Percentiles rank a stretch among this genome's conserved stretches.
These are phyloP conservation scores for Leptographium procerum DNA, from an alignment of 2,329 filamentous ascomycete genomes.

Conservation along the genomic window DNA sequence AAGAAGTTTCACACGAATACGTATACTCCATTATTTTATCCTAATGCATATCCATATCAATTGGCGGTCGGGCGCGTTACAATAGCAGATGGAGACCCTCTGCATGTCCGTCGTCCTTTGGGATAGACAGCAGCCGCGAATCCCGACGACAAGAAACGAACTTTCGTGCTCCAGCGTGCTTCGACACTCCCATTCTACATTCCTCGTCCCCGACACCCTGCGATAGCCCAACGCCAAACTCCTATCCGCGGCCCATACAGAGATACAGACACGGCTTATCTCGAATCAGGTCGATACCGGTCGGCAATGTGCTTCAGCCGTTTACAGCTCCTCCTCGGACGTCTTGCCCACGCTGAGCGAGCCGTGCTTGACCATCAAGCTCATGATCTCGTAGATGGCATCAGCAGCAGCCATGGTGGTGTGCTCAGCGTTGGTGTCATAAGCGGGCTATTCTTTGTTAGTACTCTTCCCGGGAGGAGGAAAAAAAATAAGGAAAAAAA, in stretches of 20 bases:
- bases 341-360: constrained; percentile 40
- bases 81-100: background rate
- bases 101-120: background rate
- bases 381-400: constrained; percentile 67
- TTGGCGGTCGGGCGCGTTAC: background rate
- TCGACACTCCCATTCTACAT: background rate
- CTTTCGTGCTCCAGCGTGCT: background rate
- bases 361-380: constrained; percentile 70
- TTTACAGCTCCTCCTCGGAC: constrained; percentile 2
- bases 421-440: constrained; percentile 60
- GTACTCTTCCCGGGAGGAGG: background rate
- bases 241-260: background rate
- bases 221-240: background rate
- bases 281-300: no score
- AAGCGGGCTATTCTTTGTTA: constrained; percentile 37
- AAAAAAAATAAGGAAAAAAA: background rate
- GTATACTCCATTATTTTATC: background rate
- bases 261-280: background rate
- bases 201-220: no score
- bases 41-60: background rate
- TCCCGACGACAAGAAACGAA: background rate
- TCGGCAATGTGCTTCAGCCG: background rate
- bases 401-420: constrained; percentile 65
- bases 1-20: no score
- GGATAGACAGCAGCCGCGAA: background rate